Base-by-base conservation (phyloP, 805 yeast species). In the Schwanniomyces polymorphus region DNA sequence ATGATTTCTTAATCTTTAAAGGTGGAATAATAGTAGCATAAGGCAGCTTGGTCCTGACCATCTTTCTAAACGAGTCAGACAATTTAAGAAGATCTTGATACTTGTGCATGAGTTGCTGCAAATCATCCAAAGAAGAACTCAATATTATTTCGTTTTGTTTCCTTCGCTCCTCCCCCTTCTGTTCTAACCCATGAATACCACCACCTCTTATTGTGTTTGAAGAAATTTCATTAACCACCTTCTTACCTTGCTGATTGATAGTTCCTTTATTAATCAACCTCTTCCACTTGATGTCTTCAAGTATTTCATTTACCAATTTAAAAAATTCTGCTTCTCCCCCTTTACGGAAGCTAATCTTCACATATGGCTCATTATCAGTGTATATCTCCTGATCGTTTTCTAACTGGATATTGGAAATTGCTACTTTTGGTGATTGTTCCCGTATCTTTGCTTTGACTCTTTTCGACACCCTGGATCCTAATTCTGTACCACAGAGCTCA, bases 401-500 rank as follows among this genome's bases (percentile, higher is more conserved):
- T 7, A 72, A 54, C 41, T 50, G 51, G 17, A 69, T 53, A 7
- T 59, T 56, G 17, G 61, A 34, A 1, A 49, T 47, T 18, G 47
- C 48, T 6, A 51, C 56, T 9, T 39, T 40, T n/a, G 37, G 41
- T 27, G 26, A 16, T 7, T 34, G 33, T 35, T 16, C 43, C 18
- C 37, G 16, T 14, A 31, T 27, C 18, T 40, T 47, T 6, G 39
- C 35, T 41, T 33, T 43, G 16, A 57, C 40, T 17, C 48, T 50
- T 12, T 38, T 34, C 8, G 57, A 51, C 12, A 50, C 14, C 11
- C 40, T 34, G 2, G 59, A 45, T 17, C 46, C 48, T 23, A 63
- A 48, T 42, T 72, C 71, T 0, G 85, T 72, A 0, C 97, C 97
- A 68, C 98, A 92, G 60, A 94, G 78, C 64, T 92, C 99, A 65